A percentile compares a stretch with the other conserved stretches of the same genome.
These are phyloP conservation scores for Boletus holoroseus DNA, from an alignment of 1,284 basidiomycete genomes.

Conservation along the genomic window DNA sequence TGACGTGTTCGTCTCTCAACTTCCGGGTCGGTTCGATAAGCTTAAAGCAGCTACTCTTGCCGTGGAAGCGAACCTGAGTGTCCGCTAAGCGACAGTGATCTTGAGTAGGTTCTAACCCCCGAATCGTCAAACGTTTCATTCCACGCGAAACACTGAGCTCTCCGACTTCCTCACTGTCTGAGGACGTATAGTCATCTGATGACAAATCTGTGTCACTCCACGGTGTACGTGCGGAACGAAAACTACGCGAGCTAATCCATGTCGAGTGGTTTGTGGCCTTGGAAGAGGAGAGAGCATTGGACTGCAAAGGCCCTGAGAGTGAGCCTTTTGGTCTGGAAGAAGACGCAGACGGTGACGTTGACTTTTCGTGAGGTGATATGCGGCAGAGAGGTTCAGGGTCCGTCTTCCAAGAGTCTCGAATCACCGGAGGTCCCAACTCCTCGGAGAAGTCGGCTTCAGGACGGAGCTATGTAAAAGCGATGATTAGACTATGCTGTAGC, in stretches of 20 bases:
- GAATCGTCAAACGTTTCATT: conserved; percentile 38
- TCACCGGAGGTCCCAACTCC: conserved; percentile 63
- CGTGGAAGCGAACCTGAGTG: conserved; percentile 50
- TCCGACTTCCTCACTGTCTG: conserved; percentile 39
- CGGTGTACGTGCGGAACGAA: conserved; percentile 15
- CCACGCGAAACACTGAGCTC: conserved; percentile 37
- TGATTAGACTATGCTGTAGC: conserved; percentile 10
- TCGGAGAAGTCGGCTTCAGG: conserved; percentile 63
- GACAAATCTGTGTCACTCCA: conserved; percentile 35
- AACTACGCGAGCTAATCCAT: conserved; percentile 1
- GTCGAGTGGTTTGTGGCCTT: conserved; percentile 2
- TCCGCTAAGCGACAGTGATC: conserved; percentile 23
- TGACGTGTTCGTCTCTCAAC: conserved; percentile 47
- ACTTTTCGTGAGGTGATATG: conserved; percentile 22
- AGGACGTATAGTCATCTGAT: conserved; percentile 33
- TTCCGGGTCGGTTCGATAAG: conserved; percentile 50
- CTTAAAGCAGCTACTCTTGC: conserved; percentile 54
- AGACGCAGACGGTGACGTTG: conserved; percentile 19
- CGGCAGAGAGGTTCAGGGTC: conserved; percentile 23
- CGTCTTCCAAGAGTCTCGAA: conserved; percentile 69
- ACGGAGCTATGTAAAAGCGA: conserved; percentile 45
- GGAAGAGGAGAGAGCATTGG: conserved; percentile 9
- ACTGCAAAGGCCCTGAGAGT: conserved; percentile 9
- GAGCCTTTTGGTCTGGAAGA: conserved; percentile 17
- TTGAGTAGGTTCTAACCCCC: conserved; percentile 35